Percentiles rank a stretch among this genome's conserved stretches.
Evolutionary conservation across 352 stramenopile species (phyloP).

Genomic region (Pythium guiyangense): DNA sequence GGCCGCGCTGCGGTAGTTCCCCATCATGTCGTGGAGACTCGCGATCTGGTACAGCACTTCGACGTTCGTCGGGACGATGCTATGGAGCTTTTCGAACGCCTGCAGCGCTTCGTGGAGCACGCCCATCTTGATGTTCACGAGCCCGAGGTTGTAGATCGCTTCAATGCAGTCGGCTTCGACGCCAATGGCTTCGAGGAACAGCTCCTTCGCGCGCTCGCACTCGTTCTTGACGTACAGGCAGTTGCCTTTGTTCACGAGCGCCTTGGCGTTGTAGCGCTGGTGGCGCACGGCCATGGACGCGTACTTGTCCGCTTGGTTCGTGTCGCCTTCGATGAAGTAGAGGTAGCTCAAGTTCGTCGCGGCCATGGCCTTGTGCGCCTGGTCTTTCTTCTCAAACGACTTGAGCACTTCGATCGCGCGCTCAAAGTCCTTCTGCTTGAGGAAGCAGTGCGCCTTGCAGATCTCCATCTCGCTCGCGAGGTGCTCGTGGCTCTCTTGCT

Average conservation of each 20-base stretch:
- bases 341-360: conserved; percentile 96
- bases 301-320: conserved; percentile 90
- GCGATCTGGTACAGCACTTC: conserved; percentile 96
- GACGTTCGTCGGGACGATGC: conserved; percentile 89
- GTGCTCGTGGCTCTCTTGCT: conserved; percentile 85
- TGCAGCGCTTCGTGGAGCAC: conserved; percentile 89
- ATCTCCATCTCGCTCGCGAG: conserved; percentile 92
- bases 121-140: conserved; percentile 87
- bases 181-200: conserved; percentile 94
- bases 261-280: conserved; percentile 95
- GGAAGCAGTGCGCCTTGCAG: conserved; percentile 82
- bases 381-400: conserved; percentile 95
- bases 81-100: conserved; percentile 96
- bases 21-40: conserved; percentile 92
- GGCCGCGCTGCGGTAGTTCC: conserved; percentile 78
- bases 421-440: conserved; percentile 93
- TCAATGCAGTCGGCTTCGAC: conserved; percentile 94
- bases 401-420: conserved; percentile 93
- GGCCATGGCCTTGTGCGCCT: conserved; percentile 90
- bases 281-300: conserved; percentile 88
- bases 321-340: conserved; percentile 95
- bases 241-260: conserved; percentile 97
- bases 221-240: conserved; percentile 94
- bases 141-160: conserved; percentile 96
- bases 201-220: conserved; percentile 90